Conservation (phyloP, 345 rosid species). For the Ceriops zippeliana region DNA sequence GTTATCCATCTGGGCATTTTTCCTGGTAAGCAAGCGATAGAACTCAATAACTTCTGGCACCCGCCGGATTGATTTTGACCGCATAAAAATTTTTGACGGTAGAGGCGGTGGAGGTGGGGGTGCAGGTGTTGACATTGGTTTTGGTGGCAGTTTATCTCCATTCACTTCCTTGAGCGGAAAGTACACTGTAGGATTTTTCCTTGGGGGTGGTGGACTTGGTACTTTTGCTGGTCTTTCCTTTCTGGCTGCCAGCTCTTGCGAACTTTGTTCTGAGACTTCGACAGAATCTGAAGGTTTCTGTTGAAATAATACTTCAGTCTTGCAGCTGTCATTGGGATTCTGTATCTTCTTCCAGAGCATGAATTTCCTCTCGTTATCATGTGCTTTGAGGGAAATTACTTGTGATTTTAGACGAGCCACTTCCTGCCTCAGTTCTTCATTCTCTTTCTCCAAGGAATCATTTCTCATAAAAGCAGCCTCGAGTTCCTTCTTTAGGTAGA, state of each 20-base stretch:
- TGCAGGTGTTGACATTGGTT: slow-evolving; percentile 11
- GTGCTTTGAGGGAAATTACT: slow-evolving; percentile 65
- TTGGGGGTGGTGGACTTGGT: slow-evolving; percentile 41
- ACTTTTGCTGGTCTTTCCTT: slow-evolving; percentile 27
- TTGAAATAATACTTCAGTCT: slow-evolving; percentile 28
- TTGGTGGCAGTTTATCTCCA: slow-evolving; percentile 20
- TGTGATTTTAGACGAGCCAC: slow-evolving; percentile 60
- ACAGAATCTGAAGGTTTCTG: slow-evolving; percentile 43
- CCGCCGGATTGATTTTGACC: slow-evolving; percentile 62
- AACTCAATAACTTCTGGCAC: slow-evolving; percentile 80
- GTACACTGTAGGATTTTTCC: slow-evolving; percentile 7
- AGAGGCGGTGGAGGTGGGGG: slow-evolving; percentile 81
- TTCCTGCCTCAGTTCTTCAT: slow-evolving; percentile 67
- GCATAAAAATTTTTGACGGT: slow-evolving; percentile 46
- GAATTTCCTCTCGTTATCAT: slow-evolving; percentile 78
- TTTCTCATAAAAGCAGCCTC: slow-evolving; percentile 52
- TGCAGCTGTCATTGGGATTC: slow-evolving; percentile 41
- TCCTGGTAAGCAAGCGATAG: slow-evolving; percentile 74
- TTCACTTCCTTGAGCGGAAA: slow-evolving; percentile 19
- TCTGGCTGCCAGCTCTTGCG: slow-evolving; percentile 22
- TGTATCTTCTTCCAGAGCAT: slow-evolving; percentile 90
- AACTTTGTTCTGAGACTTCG: slow-evolving; percentile 31
- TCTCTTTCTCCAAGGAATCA: slow-evolving; percentile 72
- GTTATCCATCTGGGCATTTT: slow-evolving; percentile 50
- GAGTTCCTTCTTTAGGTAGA: slow-evolving; percentile 55